Percentiles rank a stretch among this genome's conserved stretches.
Evolutionary conservation across 2,329 filamentous ascomycete genomes (phyloP).

Genomic region (Purpureocillium takamizusanense): DNA sequence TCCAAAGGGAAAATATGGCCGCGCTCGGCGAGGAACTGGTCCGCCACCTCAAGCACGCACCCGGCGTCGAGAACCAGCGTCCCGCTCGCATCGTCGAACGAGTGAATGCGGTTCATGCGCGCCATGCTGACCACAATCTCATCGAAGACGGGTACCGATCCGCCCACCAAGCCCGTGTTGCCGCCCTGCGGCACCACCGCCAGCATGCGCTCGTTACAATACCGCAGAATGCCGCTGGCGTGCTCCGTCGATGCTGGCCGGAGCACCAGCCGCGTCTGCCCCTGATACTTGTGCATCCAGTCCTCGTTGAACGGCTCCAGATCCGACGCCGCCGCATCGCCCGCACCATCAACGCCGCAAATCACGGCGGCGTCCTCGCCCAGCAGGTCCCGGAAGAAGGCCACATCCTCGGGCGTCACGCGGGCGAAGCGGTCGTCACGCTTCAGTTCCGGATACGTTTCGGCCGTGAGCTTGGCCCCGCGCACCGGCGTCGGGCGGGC

Average conservation of each 20-base stretch:
- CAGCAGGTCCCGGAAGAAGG: slow-evolving; percentile 73
- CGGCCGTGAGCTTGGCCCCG: slow-evolving; percentile 63
- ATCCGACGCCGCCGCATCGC: slow-evolving; percentile 52
- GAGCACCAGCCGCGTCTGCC: slow-evolving; percentile 77
- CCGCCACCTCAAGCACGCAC: slow-evolving; percentile 80
- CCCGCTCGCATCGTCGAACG: slow-evolving; percentile 88
- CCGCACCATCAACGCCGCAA: slow-evolving; percentile 58
- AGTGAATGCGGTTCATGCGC: slow-evolving; percentile 84
- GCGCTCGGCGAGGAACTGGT: slow-evolving; percentile 74
- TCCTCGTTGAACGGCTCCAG: slow-evolving; percentile 90
- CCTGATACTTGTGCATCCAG: slow-evolving; percentile 98
- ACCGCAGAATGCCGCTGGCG: slow-evolving; percentile 82
- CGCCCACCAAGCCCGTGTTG: slow-evolving; percentile 92
- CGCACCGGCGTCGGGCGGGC: slow-evolving; percentile 10
- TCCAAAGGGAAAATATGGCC: slow-evolving; percentile 92
- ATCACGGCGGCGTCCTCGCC: slow-evolving; percentile 72
- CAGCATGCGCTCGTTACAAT: slow-evolving; percentile 88
- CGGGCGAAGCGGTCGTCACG: slow-evolving; percentile 67
- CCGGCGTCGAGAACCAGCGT: slow-evolving; percentile 86
- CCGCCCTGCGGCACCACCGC: slow-evolving; percentile 96
- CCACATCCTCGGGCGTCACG: slow-evolving; percentile 71
- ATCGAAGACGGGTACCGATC: slow-evolving; percentile 93
- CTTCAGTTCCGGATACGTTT: slow-evolving; percentile 76
- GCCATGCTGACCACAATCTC: slow-evolving; percentile 90
- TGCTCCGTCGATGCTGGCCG: slow-evolving; percentile 79